Percentiles rank a stretch among this genome's conserved stretches.
phyloP scores from a whole-genome alignment of 371 early-diverging fungal species.

The Rhizopus delemar region DNA sequence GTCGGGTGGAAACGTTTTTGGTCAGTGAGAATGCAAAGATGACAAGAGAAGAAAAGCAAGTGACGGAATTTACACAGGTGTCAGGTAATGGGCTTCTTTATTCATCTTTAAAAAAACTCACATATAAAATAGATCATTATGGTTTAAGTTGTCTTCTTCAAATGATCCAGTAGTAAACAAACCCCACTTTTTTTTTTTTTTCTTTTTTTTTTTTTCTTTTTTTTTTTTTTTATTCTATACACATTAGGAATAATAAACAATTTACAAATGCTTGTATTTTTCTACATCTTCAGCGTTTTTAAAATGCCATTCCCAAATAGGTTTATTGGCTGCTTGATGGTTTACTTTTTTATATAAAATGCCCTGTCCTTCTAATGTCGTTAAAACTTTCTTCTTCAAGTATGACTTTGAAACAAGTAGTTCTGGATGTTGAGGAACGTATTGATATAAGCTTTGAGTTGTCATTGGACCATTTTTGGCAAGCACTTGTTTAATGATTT shows the following conservation, averaged over 20 bases:
- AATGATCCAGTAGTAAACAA: constrained; percentile 7
- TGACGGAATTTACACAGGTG: constrained; percentile 38
- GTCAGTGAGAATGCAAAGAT: constrained; percentile 33
- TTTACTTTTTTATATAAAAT: constrained; percentile 29
- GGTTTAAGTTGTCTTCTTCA: constrained; percentile 34
- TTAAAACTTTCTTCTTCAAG: constrained; percentile 36
- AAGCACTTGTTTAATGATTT: constrained; percentile 37
- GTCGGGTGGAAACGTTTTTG: constrained; percentile 38
- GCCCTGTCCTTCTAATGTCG: constrained; percentile 27
- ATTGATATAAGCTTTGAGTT: constrained; percentile 25
- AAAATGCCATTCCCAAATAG: constrained; percentile 34
- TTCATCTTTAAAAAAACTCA: background rate
- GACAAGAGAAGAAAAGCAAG: constrained; percentile 18
- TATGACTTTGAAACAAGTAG: constrained; percentile 37
- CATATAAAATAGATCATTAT: constrained; percentile 42
- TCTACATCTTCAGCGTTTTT: constrained; percentile 7
- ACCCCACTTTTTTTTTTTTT: background rate
- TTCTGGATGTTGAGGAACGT: constrained; percentile 26
- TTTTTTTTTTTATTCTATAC: constrained; percentile 4
- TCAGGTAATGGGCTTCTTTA: constrained; percentile 34
- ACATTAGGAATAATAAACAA: background rate
- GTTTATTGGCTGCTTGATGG: constrained; percentile 17
- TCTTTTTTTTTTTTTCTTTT: constrained; percentile 5
- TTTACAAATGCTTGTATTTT: constrained; percentile 25
- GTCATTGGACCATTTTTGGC: constrained; percentile 47